Percentiles rank a stretch among this genome's conserved stretches.
Conservation (phyloP, 2,329 filamentous ascomycete genomes). For the Trichoderma sp. region DNA sequence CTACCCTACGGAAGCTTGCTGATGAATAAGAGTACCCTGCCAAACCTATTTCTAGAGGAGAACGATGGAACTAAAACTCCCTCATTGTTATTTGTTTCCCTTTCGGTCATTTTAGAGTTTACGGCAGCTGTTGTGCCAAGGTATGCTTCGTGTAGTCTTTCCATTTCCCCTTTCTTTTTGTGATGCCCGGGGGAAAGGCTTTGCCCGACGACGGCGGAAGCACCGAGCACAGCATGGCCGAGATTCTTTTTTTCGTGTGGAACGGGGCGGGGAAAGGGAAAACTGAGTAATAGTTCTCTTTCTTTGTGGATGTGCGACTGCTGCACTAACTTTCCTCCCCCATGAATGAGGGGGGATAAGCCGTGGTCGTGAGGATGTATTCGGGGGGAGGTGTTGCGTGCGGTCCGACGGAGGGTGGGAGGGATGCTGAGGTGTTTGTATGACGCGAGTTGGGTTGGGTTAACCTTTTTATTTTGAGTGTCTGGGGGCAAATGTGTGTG, state of each 20-base stretch:
- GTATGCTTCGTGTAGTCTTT: too few species aligned
- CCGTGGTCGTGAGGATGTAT: too few species aligned
- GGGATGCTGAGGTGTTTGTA: neutral
- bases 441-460: neutral
- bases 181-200: neutral
- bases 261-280: too few species aligned
- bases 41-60: too few species aligned
- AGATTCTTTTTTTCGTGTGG: too few species aligned
- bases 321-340: neutral
- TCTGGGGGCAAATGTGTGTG: neutral
- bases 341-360: too few species aligned
- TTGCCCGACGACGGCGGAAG: too few species aligned
- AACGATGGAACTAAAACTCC: neutral
- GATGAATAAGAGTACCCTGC: too few species aligned
- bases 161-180: neutral
- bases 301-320: conserved; percentile 2
- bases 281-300: too few species aligned
- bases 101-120: neutral
- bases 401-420: too few species aligned
- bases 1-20: neutral
- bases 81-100: neutral
- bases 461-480: neutral
- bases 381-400: too few species aligned
- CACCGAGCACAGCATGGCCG: too few species aligned
- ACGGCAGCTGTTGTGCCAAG: neutral